Evolutionary conservation across 1,284 basidiomycete species (phyloP).

Genomic region (Mrakiaceae sp.): DNA sequence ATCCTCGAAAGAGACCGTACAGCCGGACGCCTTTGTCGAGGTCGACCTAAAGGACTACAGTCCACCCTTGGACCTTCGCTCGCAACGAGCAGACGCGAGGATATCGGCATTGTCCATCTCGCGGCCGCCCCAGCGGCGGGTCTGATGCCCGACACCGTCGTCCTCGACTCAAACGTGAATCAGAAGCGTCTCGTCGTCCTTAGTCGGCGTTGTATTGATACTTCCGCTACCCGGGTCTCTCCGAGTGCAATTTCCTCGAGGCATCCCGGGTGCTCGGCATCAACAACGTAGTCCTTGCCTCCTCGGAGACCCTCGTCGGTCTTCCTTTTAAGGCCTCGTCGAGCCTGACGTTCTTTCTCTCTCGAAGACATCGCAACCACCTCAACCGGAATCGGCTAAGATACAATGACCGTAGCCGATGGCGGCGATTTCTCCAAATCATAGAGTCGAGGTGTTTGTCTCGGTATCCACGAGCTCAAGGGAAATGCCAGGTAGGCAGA

Average conservation of each 20-base stretch:
- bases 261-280: conserved; percentile 24
- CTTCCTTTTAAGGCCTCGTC: conserved; percentile 21
- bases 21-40: not conserved
- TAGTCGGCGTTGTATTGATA: not conserved
- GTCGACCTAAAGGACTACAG: not conserved
- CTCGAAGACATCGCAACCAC: too few relatives aligned
- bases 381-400: too few relatives aligned
- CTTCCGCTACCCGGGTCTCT: not conserved
- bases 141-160: conserved; percentile 18
- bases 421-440: too few relatives aligned
- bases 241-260: conserved; percentile 25
- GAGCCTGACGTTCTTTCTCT: not conserved
- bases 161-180: conserved; percentile 23
- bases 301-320: conserved; percentile 25
- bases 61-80: not conserved
- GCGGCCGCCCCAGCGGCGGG: conserved; percentile 24
- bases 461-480: too few relatives aligned
- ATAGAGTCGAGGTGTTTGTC: too few relatives aligned
- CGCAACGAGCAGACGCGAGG: not conserved
- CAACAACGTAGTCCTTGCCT: conserved; percentile 23
- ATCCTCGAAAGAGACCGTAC: not conserved
- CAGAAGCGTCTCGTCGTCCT: conserved; percentile 8
- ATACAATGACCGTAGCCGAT: too few relatives aligned
- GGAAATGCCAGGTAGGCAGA: too few relatives aligned
- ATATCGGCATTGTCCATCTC: conserved; percentile 17